These are phyloP conservation scores for Saturnispora halmiae DNA, from an alignment of 805 yeast species.

Conservation along the genomic window DNA sequence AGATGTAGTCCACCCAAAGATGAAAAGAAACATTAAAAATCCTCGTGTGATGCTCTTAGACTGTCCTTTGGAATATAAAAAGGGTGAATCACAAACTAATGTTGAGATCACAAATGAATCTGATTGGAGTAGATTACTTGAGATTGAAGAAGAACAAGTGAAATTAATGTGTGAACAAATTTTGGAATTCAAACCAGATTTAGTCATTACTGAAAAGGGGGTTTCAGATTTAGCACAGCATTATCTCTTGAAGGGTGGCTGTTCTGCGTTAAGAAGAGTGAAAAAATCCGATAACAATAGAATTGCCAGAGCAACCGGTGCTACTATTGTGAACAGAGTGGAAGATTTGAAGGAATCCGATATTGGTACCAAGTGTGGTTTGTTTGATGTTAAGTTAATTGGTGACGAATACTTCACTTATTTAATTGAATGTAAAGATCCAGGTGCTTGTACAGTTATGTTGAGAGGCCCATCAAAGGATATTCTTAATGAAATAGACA, in stretches of 20 bases:
- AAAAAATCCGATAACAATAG: constrained; percentile 94
- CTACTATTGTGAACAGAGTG: constrained; percentile 89
- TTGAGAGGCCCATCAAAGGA: constrained; percentile 97
- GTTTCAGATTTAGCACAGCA: constrained; percentile 97
- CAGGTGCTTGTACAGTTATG: constrained; percentile 88
- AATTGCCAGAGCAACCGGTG: constrained; percentile 95
- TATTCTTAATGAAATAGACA: constrained; percentile 88
- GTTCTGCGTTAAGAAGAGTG: constrained; percentile 86
- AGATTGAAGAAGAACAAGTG: constrained; percentile 97
- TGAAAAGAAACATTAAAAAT: constrained; percentile 81
- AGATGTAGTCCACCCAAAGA: constrained; percentile 98
- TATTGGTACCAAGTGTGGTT: constrained; percentile 81
- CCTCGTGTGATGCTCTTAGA: constrained; percentile 87
- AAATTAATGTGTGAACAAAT: constrained; percentile 77
- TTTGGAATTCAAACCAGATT: constrained; percentile 78
- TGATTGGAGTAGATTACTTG: constrained; percentile 91
- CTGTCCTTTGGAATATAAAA: constrained; percentile 95
- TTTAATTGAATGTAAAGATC: constrained; percentile 69
- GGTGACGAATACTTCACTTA: constrained; percentile 96
- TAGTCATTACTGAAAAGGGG: constrained; percentile 96
- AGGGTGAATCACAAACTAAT: constrained; percentile 98
- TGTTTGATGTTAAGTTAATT: constrained; percentile 85
- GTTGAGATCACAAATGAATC: constrained; percentile 93
- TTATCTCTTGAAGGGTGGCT: constrained; percentile 85
- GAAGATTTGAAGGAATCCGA: constrained; percentile 91